Evolutionary conservation across 129 eudicot genomes (phyloP), one percentile per base, ranked within the genome.

Genomic region (Saussurea involucrata): DNA sequence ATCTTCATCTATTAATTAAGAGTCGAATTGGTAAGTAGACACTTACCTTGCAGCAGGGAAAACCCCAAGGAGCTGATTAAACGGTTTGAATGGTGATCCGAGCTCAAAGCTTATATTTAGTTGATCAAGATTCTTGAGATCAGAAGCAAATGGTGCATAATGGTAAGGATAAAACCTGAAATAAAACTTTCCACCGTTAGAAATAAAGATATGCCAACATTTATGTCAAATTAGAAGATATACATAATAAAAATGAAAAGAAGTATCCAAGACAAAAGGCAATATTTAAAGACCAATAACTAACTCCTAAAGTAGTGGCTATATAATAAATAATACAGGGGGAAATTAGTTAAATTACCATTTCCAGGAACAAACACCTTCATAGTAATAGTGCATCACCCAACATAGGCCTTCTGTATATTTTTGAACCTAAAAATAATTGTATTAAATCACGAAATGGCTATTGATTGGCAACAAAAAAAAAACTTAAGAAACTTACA

Each of bases 91-190:
- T 22, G 97, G 99, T 6, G 90, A 77, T 25, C 99, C 99, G 8
- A 95, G 79, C 66, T 95, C 96, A 86, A 91, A 95, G 49, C 69
- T 86, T 82, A 92, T 88, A 76, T 91, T 76, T 85, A 95, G 71
- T 69, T 89, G 85, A n/a, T 72, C 89, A 77, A 95, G 92, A 83
- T 85, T 93, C 80, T 85, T 95, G 76, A 95, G 97, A 86, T 95
- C 99, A 37, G 99, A 95, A 73, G 99, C 99, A 89, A 95, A 95
- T 55, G 99, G 97, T 4, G 99, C 99, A 80, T 91, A 95, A 86
- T 95, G 99, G 68, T 95, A 95, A 66, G 99, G 99, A 81, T 86
- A 95, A 86, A 95, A 92, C 98, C 98, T 94, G 84, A 25, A 81
- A 37, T 20, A 71, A 44, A 24, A 24, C 21, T 29, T 15, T 65